Evolutionary conservation across 208 protist genomes (phyloP).

Genomic region (Leishmania guyanensis): DNA sequence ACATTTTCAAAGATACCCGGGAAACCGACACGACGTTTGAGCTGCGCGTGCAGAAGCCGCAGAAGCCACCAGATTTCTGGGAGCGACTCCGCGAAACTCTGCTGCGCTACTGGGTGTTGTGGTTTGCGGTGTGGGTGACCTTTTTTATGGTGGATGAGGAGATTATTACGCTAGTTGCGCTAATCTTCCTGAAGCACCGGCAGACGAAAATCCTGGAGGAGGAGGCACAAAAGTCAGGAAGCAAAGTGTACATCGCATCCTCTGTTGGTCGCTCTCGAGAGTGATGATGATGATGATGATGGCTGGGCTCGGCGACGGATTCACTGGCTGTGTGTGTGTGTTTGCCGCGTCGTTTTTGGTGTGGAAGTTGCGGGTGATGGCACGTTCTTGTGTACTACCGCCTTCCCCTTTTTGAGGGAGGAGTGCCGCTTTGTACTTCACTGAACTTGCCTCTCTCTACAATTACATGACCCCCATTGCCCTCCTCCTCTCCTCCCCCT

Average conservation of each 20-base stretch:
- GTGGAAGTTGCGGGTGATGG: background rate
- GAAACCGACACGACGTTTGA: slow-evolving; percentile 46
- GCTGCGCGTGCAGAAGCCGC: slow-evolving; percentile 79
- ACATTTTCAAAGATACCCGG: slow-evolving; percentile 32
- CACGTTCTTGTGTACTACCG: background rate
- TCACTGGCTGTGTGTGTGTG: background rate
- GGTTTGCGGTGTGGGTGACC: slow-evolving; percentile 83
- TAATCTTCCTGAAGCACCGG: slow-evolving; percentile 83
- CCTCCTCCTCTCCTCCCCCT: background rate
- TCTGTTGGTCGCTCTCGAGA: slow-evolving; percentile 45
- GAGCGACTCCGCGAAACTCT: slow-evolving; percentile 78
- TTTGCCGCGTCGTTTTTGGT: background rate
- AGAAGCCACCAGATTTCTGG: slow-evolving; percentile 66
- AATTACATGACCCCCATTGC: background rate
- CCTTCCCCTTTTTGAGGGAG: too few species aligned
- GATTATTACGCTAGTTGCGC: slow-evolving; percentile 80
- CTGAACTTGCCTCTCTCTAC: background rate
- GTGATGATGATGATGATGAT: background rate
- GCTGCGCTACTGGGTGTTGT: slow-evolving; percentile 89
- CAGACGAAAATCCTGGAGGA: slow-evolving; percentile 82
- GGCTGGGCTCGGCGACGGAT: background rate
- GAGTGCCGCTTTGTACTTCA: background rate
- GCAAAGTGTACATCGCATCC: slow-evolving; percentile 89
- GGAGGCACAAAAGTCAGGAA: slow-evolving; percentile 79
- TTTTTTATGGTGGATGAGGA: slow-evolving; percentile 94